Evolutionary conservation across 345 rosid species (phyloP), one percentile per base, ranked within the genome.

Genomic region (Dipteronia sinensis): DNA sequence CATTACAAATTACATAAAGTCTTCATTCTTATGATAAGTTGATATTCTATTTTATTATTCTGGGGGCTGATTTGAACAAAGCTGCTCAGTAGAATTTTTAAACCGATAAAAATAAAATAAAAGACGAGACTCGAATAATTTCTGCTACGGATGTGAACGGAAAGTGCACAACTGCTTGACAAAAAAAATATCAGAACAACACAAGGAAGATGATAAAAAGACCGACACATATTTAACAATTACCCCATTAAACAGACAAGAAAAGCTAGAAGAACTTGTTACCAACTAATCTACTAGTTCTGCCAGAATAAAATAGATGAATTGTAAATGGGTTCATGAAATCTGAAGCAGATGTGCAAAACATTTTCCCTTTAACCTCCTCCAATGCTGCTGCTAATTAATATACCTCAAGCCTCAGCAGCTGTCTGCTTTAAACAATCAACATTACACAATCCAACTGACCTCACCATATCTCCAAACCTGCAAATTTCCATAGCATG

Each of bases 381-480:
- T 31, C n/a, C 19, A 53, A 53, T 53, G 58, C 58, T 15, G 58
- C n/a, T 53, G 58, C 38, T 34, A 34, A 34, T 34, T 34, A 42
- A 42, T 7, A 42, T 42, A 42, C 46, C 4, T 53, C 58, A 53
- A 53, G 58, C 58, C 58, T 53, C 58, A 16, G 58, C 58, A 53
- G 58, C 58, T 75, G 89, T 70, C 78, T 82, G 88, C 88, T 87
- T 89, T 82, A 92, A 75, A 82, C 97, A 92, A 77, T 90, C 91
- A 73, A 89, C 89, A 51, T 85, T 93, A 89, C 97, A 94, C 69
- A 90, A 79, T 71, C 95, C 92, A 75, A 90, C 98, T 2, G 93
- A 87, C 77, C 95, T 87, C 83, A 93, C 94, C 79, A 89, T 90
- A 44, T 93, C 95, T 65, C 97, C 92, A 64, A 93, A 82, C 77